phyloP scores from a whole-genome alignment of 352 stramenopile species.

The Phytopythium ostracodes region DNA sequence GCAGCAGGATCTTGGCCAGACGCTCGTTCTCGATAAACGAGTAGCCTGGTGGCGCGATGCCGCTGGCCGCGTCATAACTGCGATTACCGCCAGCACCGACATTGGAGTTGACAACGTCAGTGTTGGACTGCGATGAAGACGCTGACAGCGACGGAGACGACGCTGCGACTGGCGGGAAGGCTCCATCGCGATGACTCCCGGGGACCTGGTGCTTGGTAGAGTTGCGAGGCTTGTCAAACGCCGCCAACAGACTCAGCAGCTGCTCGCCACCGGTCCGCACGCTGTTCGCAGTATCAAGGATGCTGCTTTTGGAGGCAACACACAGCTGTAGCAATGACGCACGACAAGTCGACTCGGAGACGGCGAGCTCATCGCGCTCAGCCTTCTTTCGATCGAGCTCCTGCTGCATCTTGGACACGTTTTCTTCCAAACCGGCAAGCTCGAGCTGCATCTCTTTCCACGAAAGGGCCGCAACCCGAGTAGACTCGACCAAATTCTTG shows the following conservation, averaged over 20 bases:
- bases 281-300: slow-evolving; percentile 14
- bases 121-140: slow-evolving; percentile 1
- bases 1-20: slow-evolving; percentile 63
- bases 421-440: slow-evolving; percentile 4
- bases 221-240: slow-evolving; percentile 42
- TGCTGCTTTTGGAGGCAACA: slow-evolving; percentile 11
- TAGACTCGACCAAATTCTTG: slow-evolving; percentile 22
- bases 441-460: slow-evolving; percentile 11
- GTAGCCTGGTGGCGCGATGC: slow-evolving; percentile 14
- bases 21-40: slow-evolving; percentile 75
- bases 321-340: slow-evolving; percentile 13
- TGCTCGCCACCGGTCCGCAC: slow-evolving; percentile 14
- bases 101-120: neutral
- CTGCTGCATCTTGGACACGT: slow-evolving; percentile 11
- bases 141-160: slow-evolving; percentile 1
- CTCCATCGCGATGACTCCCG: neutral
- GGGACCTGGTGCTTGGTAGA: slow-evolving; percentile 11
- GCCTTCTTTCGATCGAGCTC: slow-evolving; percentile 15
- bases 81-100: neutral
- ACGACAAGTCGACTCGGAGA: slow-evolving; percentile 10
- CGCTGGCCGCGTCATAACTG: neutral
- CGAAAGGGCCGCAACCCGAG: slow-evolving; percentile 9
- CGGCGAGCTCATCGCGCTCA: slow-evolving; percentile 10
- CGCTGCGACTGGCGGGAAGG: neutral
- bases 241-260: slow-evolving; percentile 27